Percentiles rank a stretch among this genome's conserved stretches.
Conservation (phyloP, 2,329 filamentous ascomycete genomes). For the Tolypocladium album region DNA sequence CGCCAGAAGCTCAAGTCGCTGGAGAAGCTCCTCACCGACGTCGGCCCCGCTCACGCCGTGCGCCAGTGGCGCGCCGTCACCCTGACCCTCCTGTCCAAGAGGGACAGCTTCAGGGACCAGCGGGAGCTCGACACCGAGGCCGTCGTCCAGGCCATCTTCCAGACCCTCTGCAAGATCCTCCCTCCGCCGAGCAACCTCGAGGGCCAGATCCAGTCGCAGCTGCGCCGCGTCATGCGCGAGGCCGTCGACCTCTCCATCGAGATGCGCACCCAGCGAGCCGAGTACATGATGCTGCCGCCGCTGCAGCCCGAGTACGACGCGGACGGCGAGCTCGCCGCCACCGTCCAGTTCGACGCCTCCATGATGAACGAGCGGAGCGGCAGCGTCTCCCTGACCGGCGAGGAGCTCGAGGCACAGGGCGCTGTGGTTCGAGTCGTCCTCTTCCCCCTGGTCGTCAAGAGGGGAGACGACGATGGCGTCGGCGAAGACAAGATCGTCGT, state of each 20-base stretch:
- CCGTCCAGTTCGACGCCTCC: slow-evolving; percentile 82
- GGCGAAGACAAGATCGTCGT: slow-evolving; percentile 94
- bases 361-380: slow-evolving; percentile 91
- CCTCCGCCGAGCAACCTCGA: slow-evolving; percentile 77
- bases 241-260: slow-evolving; percentile 88
- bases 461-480: slow-evolving; percentile 76
- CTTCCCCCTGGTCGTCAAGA: slow-evolving; percentile 94
- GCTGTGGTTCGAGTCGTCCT: slow-evolving; percentile 84
- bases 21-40: slow-evolving; percentile 82
- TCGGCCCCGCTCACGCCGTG: slow-evolving; percentile 80
- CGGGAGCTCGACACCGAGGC: slow-evolving; percentile 86
- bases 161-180: slow-evolving; percentile 72
- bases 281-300: slow-evolving; percentile 97
- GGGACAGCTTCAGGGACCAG: slow-evolving; percentile 70
- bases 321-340: slow-evolving; percentile 78
- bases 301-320: slow-evolving; percentile 90
- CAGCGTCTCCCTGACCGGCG: slow-evolving; percentile 48
- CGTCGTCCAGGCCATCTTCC: slow-evolving; percentile 77
- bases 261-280: slow-evolving; percentile 93
- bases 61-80: slow-evolving; percentile 96
- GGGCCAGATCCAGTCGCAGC: slow-evolving; percentile 68
- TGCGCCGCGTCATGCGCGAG: slow-evolving; percentile 77
- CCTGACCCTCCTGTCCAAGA: slow-evolving; percentile 73
- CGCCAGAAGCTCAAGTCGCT: slow-evolving; percentile 93
- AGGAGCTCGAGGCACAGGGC: slow-evolving; percentile 65